These are phyloP conservation scores for Kwoniella mangroviensis DNA, from an alignment of 768 basidiomycete species.

Conservation along the genomic window DNA sequence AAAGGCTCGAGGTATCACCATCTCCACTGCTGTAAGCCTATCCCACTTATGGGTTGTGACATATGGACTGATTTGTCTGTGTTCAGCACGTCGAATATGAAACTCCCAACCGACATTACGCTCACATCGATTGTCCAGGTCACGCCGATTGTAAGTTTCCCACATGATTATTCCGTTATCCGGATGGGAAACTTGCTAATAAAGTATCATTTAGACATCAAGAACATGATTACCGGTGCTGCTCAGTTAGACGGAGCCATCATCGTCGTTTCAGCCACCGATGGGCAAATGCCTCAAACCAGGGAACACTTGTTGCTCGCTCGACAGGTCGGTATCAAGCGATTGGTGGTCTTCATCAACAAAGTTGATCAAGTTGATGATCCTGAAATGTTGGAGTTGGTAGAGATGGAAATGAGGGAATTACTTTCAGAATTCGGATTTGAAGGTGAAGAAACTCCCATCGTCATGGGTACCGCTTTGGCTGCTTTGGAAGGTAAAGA, in stretches of 20 bases:
- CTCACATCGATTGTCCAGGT: slow-evolving; percentile 94
- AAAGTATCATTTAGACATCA: slow-evolving; percentile 38
- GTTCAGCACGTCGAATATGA: slow-evolving; percentile 90
- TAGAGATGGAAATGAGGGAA: slow-evolving; percentile 99
- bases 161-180: slow-evolving; percentile 60
- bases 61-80: background rate
- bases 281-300: slow-evolving; percentile 99
- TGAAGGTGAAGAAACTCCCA: slow-evolving; percentile 97
- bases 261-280: slow-evolving; percentile 88
- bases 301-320: slow-evolving; percentile 97
- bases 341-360: slow-evolving; percentile 98
- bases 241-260: slow-evolving; percentile 84
- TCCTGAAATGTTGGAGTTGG: slow-evolving; percentile 97
- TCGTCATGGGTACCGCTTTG: slow-evolving; percentile 94
- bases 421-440: slow-evolving; percentile 88
- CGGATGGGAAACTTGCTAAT: background rate
- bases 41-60: background rate
- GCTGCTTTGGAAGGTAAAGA: slow-evolving; percentile 89
- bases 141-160: slow-evolving; percentile 41
- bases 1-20: slow-evolving; percentile 98
- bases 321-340: slow-evolving; percentile 96
- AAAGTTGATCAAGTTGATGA: slow-evolving; percentile 96
- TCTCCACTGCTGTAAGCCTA: slow-evolving; percentile 74
- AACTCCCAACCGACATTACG: slow-evolving; percentile 85
- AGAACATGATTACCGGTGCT: slow-evolving; percentile 99